phyloP scores from a whole-genome alignment of 768 basidiomycete species.

The Collybiopsis luxurians region DNA sequence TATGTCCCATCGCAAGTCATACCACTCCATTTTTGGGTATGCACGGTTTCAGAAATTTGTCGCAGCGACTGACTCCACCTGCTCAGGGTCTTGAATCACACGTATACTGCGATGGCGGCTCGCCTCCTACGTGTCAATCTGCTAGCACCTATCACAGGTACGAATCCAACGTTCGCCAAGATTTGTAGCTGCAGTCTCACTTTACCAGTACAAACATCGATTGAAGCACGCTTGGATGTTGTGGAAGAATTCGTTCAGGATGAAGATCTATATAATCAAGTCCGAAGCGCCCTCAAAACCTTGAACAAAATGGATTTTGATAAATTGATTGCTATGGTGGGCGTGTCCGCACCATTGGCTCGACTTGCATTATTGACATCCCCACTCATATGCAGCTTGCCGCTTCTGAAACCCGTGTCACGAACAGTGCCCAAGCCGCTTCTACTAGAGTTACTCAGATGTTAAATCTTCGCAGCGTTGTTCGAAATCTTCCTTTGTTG shows the following conservation, averaged over 20 bases:
- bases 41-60: conserved; percentile 8
- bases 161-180: not conserved
- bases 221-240: conserved; percentile 82
- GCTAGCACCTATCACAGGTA: conserved; percentile 78
- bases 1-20: conserved; percentile 58
- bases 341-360: conserved; percentile 8
- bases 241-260: conserved; percentile 82
- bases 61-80: not conserved
- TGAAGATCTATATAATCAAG: conserved; percentile 69
- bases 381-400: too few relatives aligned
- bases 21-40: conserved; percentile 80
- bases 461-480: conserved; percentile 71
- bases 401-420: conserved; percentile 55
- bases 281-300: conserved; percentile 65
- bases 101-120: conserved; percentile 87
- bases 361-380: not conserved
- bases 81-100: conserved; percentile 68
- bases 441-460: conserved; percentile 73
- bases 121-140: conserved; percentile 78
- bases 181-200: too few relatives aligned
- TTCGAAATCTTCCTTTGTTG: conserved; percentile 64
- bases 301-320: conserved; percentile 87
- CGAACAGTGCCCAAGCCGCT: conserved; percentile 59
- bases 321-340: conserved; percentile 72
- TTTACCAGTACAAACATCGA: conserved; percentile 49